phyloP scores from a whole-genome alignment of 2,329 filamentous ascomycete species.

The Sporothrix brasiliensis region DNA sequence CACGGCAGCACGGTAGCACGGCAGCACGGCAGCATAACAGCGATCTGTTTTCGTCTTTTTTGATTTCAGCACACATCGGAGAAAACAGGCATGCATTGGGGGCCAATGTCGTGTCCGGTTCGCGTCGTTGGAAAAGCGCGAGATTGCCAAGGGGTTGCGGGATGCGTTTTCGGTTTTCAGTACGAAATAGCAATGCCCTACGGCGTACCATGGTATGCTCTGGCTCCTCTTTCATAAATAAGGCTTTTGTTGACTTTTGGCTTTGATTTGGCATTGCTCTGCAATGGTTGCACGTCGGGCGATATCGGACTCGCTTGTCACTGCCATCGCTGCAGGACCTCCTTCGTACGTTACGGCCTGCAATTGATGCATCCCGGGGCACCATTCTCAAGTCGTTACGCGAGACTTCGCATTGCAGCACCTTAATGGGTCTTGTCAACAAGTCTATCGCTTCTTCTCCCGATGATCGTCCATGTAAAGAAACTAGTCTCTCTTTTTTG shows the following conservation, averaged over 20 bases:
- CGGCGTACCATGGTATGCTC: too few relatives aligned
- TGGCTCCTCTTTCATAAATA: too few relatives aligned
- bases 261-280: too few relatives aligned
- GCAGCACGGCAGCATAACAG: too few relatives aligned
- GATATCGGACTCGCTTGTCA: constrained; percentile 6
- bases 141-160: background rate
- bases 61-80: too few relatives aligned
- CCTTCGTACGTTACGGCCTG: too few relatives aligned
- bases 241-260: background rate
- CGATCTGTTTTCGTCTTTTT: background rate
- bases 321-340: constrained; percentile 9
- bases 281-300: background rate
- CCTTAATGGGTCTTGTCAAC: background rate
- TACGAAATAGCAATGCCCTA: background rate
- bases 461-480: background rate
- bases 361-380: too few relatives aligned
- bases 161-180: background rate
- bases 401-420: too few relatives aligned
- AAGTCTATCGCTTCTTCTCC: background rate
- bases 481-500: background rate
- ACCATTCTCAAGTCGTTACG: too few relatives aligned
- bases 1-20: too few relatives aligned
- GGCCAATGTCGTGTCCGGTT: constrained; percentile 7
- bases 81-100: background rate
- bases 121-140: constrained; percentile 5